Conservation (phyloP, 495 filamentous ascomycete species). For the Penicillium paxilli region DNA sequence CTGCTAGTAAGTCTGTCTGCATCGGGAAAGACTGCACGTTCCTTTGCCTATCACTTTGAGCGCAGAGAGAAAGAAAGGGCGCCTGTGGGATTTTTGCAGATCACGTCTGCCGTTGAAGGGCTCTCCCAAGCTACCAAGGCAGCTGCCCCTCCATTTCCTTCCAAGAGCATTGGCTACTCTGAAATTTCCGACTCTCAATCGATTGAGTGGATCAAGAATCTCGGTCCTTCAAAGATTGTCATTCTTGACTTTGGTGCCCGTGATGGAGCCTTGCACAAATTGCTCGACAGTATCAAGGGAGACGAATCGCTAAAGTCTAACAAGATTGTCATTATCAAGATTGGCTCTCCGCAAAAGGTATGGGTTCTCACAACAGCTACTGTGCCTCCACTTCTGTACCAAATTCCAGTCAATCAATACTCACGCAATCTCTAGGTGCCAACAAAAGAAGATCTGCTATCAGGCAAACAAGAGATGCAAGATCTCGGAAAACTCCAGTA, state of each 20-base stretch:
- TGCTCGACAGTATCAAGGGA: slow-evolving; percentile 30
- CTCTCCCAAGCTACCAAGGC: slow-evolving; percentile 30
- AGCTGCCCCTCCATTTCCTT: slow-evolving; percentile 11
- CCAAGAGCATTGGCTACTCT: slow-evolving; percentile 23
- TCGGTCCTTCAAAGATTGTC: slow-evolving; percentile 39
- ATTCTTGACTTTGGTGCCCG: slow-evolving; percentile 55
- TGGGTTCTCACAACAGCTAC: no score
- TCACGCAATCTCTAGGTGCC: slow-evolving; percentile 18
- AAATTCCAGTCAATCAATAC: no score
- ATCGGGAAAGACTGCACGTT: slow-evolving; percentile 50
- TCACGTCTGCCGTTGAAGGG: slow-evolving; percentile 21
- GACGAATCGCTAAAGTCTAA: slow-evolving; percentile 2
- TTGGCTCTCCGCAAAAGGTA: slow-evolving; percentile 44
- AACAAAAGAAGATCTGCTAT: slow-evolving; percentile 23
- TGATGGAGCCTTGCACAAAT: slow-evolving; percentile 30
- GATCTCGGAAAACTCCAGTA: slow-evolving; percentile 29
- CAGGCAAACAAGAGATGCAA: not conserved
- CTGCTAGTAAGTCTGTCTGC: slow-evolving; percentile 43
- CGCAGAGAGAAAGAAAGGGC: slow-evolving; percentile 1
- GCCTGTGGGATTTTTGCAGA: slow-evolving; percentile 29
- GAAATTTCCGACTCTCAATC: slow-evolving; percentile 9
- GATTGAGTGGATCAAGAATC: slow-evolving; percentile 16
- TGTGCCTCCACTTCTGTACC: no score
- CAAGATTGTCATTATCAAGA: slow-evolving; percentile 32
- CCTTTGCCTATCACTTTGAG: slow-evolving; percentile 36